Base-by-base conservation (phyloP, 345 rosid genomes). In the Passiflora organensis region DNA sequence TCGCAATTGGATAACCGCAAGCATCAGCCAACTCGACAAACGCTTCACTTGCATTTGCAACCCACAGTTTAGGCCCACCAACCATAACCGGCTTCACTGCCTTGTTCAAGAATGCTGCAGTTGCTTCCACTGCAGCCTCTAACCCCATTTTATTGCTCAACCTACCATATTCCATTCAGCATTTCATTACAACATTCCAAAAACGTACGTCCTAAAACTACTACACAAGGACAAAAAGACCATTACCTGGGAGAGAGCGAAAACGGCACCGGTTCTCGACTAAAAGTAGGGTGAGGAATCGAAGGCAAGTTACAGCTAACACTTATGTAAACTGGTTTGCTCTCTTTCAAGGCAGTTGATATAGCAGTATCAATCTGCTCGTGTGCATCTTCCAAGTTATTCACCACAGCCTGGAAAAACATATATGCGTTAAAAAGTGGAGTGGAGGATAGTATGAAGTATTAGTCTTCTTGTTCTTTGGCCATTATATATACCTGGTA, bases 321-420 rank as follows among this genome's bases (percentile, higher is more conserved):
- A 57, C 88, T 86, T 55, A 86, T 80, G 64, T 86, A 86, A 58
- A 86, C 91, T 18, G 91, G 95, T 67, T 86, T 86, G 86, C 90
- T 81, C 69, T 81, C 91, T 73, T 80, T 83, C 74, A 86, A 69
- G 53, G 90, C 73, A 41, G 85, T 86, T 11, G 88, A 83, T 45
- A 86, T 80, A 0, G 95, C 91, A 13, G 95, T 78, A 47, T 86
- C 95, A 4, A 86, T 80, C 74, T 57, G 56, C 61, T 83, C 88
- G 46, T 86, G 95, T 0, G 91, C 95, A 59, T 83, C 91, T 18
- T 83, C 91, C 80, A 86, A 73, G 70, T 86, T 72, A 63, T 80
- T 86, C 71, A 83, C 85, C 69, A 86, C 79, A 18, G 91, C 91
- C 95, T 86, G 51, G n/a, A n/a, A n/a, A 18, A 28, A 58, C 16